These are phyloP conservation scores for Tetraselmis chui DNA, from an alignment of 139 green algal genomes.

Conservation along the genomic window DNA sequence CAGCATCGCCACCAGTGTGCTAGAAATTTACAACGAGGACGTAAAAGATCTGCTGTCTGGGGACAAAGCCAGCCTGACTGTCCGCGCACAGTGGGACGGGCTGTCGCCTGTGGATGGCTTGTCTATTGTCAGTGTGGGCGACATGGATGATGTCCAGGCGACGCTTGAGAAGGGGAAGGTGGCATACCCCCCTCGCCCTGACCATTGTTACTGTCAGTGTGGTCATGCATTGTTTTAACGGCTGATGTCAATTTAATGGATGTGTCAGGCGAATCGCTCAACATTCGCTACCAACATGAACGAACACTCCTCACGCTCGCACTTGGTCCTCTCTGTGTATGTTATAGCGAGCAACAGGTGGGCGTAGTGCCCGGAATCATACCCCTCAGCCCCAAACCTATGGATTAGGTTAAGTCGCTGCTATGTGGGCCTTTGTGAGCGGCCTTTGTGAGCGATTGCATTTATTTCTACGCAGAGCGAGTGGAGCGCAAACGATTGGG, in stretches of 20 bases:
- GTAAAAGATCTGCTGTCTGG: conserved; percentile 25
- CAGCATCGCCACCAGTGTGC: conserved; percentile 46
- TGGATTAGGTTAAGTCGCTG: too few relatives aligned
- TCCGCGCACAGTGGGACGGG: not conserved
- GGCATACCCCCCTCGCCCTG: not conserved
- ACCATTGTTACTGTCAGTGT: too few relatives aligned
- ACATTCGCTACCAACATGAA: conserved; percentile 74
- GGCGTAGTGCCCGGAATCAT: too few relatives aligned
- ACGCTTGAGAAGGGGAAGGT: conserved; percentile 3
- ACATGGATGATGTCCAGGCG: not conserved
- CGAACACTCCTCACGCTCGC: conserved; percentile 54
- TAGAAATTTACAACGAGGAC: conserved; percentile 76
- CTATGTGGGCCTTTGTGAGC: too few relatives aligned
- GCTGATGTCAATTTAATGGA: too few relatives aligned
- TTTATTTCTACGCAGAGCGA: too few relatives aligned
- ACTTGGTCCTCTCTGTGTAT: conserved; percentile 64
- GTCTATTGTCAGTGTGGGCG: not conserved
- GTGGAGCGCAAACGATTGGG: conserved; percentile 16
- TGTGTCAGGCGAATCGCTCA: conserved; percentile 41
- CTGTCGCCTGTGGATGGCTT: not conserved
- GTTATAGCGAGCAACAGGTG: conserved; percentile 23
- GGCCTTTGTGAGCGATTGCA: too few relatives aligned
- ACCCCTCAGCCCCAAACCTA: too few relatives aligned
- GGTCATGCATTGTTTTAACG: too few relatives aligned
- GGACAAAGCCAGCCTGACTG: not conserved